Percentiles rank a stretch among this genome's conserved stretches.
These are phyloP conservation scores for Polymyxa betae DNA, from an alignment of 208 protist species.

Conservation along the genomic window DNA sequence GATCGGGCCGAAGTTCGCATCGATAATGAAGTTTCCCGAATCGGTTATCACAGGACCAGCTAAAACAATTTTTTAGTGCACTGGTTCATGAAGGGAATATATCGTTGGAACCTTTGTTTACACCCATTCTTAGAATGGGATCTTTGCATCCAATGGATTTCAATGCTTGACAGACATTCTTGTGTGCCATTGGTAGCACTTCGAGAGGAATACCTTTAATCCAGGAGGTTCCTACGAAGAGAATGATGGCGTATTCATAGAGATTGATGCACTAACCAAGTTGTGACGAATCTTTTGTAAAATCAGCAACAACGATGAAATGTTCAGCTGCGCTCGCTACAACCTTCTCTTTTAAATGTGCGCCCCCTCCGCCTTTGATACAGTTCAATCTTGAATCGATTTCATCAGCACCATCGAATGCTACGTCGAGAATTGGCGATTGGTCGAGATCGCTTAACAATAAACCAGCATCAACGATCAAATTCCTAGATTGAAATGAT, in stretches of 20 bases:
- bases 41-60: constrained; percentile 4
- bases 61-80: constrained; percentile 5
- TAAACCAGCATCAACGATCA: constrained; percentile 11
- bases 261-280: constrained; percentile 44
- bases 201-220: neutral
- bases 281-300: constrained; percentile 18
- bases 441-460: neutral
- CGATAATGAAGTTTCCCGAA: constrained; percentile 18
- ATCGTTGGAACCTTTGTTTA: neutral
- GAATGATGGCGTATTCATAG: neutral
- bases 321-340: constrained; percentile 21
- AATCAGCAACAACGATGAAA: constrained; percentile 57
- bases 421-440: constrained; percentile 47
- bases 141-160: neutral
- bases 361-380: constrained; percentile 52
- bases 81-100: constrained; percentile 5
- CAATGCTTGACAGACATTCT: neutral
- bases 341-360: constrained; percentile 54
- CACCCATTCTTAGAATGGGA: neutral
- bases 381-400: constrained; percentile 52
- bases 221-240: too few species aligned
- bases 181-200: neutral
- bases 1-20: constrained; percentile 38
- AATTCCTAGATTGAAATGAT: constrained; percentile 22
- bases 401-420: constrained; percentile 48